Conservation (phyloP, 768 basidiomycete species). For the Xerocomellus intermedius region DNA sequence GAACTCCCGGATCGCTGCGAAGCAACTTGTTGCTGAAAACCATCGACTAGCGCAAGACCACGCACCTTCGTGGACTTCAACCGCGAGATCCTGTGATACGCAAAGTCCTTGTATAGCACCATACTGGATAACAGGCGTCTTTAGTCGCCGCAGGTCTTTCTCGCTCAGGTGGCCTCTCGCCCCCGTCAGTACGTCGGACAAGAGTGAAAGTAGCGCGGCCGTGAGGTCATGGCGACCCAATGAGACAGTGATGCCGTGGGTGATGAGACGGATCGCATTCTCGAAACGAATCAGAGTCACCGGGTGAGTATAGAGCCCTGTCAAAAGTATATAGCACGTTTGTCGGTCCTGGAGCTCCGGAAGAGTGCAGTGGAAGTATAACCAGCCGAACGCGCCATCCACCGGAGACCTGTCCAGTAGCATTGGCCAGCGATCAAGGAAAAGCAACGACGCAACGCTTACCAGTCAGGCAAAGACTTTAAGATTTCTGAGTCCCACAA, state of each 20-base stretch:
- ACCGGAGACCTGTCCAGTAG: constrained; percentile 6
- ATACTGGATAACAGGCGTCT: constrained; percentile 39
- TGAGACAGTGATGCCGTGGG: constrained; percentile 33
- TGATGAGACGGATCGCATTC: constrained; percentile 38
- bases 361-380: constrained; percentile 40
- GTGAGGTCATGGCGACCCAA: constrained; percentile 22
- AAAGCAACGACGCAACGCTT: constrained; percentile 4
- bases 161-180: constrained; percentile 28
- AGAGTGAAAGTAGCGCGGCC: constrained; percentile 36
- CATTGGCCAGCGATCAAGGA: not conserved
- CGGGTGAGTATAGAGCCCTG: constrained; percentile 27
- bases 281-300: constrained; percentile 34
- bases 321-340: constrained; percentile 36
- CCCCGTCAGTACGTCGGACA: constrained; percentile 37
- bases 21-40: not conserved
- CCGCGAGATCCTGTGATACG: constrained; percentile 25
- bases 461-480: constrained; percentile 25
- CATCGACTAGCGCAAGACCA: not conserved
- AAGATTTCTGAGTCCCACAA: constrained; percentile 40
- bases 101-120: constrained; percentile 37
- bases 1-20: constrained; percentile 43
- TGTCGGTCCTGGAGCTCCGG: constrained; percentile 18
- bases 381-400: constrained; percentile 39
- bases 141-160: constrained; percentile 37
- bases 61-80: constrained; percentile 39